phyloP scores from a whole-genome alignment of 257 asterid species.

The Avicennia marina region DNA sequence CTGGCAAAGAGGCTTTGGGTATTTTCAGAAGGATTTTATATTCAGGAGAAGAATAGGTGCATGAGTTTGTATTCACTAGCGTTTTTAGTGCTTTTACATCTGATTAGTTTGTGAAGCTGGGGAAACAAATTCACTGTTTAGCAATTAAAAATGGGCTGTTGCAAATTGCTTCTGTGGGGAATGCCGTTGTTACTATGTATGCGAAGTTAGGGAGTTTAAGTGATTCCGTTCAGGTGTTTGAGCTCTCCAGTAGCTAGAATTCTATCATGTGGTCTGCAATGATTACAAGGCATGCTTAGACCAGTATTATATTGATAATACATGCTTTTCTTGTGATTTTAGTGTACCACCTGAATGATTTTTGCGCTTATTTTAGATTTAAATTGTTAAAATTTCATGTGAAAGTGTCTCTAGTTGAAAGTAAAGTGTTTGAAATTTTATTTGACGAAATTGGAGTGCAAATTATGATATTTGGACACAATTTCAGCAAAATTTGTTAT shows the following conservation, averaged over 20 bases:
- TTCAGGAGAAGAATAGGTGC: conserved; percentile 32
- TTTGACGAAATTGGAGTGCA: no score
- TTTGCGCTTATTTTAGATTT: no score
- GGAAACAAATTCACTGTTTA: conserved; percentile 63
- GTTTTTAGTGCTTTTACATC: conserved; percentile 60
- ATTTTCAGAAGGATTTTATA: conserved; percentile 40
- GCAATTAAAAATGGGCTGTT: conserved; percentile 47
- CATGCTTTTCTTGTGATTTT: no score
- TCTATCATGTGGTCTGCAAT: conserved; percentile 86
- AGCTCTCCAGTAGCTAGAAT: conserved; percentile 46
- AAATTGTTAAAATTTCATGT: no score
- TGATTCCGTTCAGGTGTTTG: conserved; percentile 49
- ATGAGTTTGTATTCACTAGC: conserved; percentile 73
- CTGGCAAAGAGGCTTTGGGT: conserved; percentile 47
- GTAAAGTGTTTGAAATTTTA: no score
- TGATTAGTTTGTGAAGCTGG: conserved; percentile 31
- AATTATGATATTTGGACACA: no score
- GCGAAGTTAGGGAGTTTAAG: conserved; percentile 59
- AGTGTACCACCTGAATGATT: no score
- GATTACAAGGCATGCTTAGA: conserved; percentile 74
- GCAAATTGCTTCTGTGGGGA: conserved; percentile 54
- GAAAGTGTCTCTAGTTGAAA: no score
- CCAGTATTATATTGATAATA: no score
- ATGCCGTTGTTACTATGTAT: conserved; percentile 84
- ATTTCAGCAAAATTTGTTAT: no score